Evolutionary conservation across 805 yeast species (phyloP).

Genomic region (Torulaspora indica): DNA sequence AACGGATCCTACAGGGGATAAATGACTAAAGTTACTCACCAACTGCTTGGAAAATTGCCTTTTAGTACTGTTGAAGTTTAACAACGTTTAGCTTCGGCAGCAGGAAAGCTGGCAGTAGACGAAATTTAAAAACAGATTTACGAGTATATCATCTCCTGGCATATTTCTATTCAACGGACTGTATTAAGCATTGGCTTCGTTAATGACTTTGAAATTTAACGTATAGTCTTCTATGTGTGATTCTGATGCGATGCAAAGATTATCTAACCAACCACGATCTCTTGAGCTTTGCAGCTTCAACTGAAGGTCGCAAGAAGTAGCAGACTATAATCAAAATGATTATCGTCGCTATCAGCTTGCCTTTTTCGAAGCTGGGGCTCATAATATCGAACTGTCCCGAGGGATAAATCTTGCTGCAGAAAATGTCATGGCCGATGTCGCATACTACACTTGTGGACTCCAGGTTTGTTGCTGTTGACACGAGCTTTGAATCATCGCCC

Average conservation of each 20-base stretch:
- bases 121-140: not conserved
- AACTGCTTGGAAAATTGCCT: no score
- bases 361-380: slow-evolving; percentile 60
- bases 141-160: not conserved
- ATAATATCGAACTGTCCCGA: slow-evolving; percentile 79
- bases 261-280: slow-evolving; percentile 45
- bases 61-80: no score
- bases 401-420: slow-evolving; percentile 74
- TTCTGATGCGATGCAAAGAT: not conserved
- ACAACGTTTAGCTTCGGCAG: no score
- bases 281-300: slow-evolving; percentile 48
- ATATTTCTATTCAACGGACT: not conserved
- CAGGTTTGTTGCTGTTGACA: slow-evolving; percentile 56
- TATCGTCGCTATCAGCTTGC: slow-evolving; percentile 58
- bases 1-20: not conserved
- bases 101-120: not conserved
- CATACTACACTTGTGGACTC: slow-evolving; percentile 81
- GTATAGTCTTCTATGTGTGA: not conserved
- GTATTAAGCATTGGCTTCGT: no score
- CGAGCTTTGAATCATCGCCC: slow-evolving; percentile 33
- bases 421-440: slow-evolving; percentile 61
- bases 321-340: slow-evolving; percentile 45
- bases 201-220: no score
- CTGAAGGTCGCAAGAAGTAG: slow-evolving; percentile 53
- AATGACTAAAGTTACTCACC: no score